Conservation (phyloP, 2,329 filamentous ascomycete species). For the Calonectria henricotiae region DNA sequence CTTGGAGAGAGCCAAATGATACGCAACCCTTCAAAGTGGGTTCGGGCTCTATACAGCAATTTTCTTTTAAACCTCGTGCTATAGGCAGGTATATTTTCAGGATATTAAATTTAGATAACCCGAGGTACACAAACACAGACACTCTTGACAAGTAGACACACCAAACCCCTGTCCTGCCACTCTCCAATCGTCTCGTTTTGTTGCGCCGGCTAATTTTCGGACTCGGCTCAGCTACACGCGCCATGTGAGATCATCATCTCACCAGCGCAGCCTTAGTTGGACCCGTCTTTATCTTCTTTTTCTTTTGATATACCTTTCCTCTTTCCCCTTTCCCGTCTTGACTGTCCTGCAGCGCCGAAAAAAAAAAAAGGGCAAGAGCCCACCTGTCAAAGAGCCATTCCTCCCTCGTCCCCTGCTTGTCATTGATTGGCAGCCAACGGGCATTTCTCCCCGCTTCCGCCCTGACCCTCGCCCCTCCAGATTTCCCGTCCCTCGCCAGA, state of each 20-base stretch:
- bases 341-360: slow-evolving; percentile 17
- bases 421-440: slow-evolving; percentile 34
- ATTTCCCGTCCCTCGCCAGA: not conserved
- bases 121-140: not conserved
- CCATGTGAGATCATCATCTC: slow-evolving; percentile 24
- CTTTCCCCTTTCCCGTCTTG: slow-evolving; percentile 24
- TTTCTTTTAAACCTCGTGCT: not conserved
- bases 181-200: not conserved
- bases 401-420: slow-evolving; percentile 23
- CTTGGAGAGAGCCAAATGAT: slow-evolving; percentile 15
- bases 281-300: slow-evolving; percentile 18
- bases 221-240: slow-evolving; percentile 17
- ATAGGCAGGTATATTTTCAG: not conserved
- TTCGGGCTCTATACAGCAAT: not conserved
- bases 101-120: not conserved
- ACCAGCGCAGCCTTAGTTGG: slow-evolving; percentile 25
- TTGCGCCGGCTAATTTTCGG: slow-evolving; percentile 46
- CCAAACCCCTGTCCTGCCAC: not conserved
- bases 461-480: slow-evolving; percentile 12
- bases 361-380: not conserved
- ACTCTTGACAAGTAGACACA: not conserved
- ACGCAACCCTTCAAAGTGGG: slow-evolving; percentile 9
- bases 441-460: slow-evolving; percentile 22
- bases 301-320: slow-evolving; percentile 33
- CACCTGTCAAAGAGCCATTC: not conserved